phyloP scores from a whole-genome alignment of 768 basidiomycete species.

The Russula abietina region DNA sequence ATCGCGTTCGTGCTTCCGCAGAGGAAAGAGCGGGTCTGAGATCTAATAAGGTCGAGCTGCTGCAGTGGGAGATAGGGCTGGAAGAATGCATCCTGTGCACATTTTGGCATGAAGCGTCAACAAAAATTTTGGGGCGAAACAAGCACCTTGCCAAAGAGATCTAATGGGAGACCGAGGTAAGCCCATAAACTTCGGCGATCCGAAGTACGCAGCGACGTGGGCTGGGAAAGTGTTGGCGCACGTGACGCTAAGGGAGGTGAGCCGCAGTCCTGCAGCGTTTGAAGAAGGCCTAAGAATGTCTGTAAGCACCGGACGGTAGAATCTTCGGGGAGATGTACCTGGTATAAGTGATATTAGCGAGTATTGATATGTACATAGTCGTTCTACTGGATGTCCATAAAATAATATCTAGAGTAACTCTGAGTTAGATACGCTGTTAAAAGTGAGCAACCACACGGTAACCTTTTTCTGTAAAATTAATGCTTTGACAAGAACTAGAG shows the following conservation, averaged over 20 bases:
- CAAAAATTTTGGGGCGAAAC: not conserved
- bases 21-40: conserved; percentile 73
- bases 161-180: conserved; percentile 89
- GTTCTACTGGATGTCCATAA: conserved; percentile 93
- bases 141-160: conserved; percentile 82
- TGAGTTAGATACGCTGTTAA: not conserved
- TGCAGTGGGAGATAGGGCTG: conserved; percentile 96
- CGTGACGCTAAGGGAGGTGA: conserved; percentile 68
- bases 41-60: conserved; percentile 79
- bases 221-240: conserved; percentile 57
- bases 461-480: conserved; percentile 92
- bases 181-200: conserved; percentile 87
- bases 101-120: not conserved
- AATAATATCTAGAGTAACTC: conserved; percentile 73
- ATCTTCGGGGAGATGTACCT: conserved; percentile 41
- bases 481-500: conserved; percentile 89
- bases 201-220: conserved; percentile 79
- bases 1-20: conserved; percentile 96
- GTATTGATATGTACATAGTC: conserved; percentile 95
- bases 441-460: conserved; percentile 22
- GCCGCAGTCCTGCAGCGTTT: conserved; percentile 86
- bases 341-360: conserved; percentile 92
- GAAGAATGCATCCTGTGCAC: conserved; percentile 78
- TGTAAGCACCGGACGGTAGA: not conserved
- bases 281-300: conserved; percentile 61